Evolutionary conservation across 805 yeast species (phyloP).

Genomic region (Zygosaccharomyces bailii): DNA sequence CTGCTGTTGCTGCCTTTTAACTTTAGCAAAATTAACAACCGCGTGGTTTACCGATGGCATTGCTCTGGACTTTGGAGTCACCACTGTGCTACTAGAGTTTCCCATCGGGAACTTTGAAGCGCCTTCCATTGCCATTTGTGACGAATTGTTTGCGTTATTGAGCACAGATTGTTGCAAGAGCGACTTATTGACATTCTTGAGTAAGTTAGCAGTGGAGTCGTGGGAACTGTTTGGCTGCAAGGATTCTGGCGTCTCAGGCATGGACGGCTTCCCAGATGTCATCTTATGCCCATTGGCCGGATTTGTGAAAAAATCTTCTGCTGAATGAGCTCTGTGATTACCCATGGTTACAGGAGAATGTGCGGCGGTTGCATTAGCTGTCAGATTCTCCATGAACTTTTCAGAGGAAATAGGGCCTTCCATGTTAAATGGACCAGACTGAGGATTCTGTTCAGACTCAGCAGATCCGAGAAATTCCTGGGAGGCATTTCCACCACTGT

Average conservation of each 20-base stretch:
- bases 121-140: slow-evolving; percentile 25
- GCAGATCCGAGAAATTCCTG: slow-evolving; percentile 16
- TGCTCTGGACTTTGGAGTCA: slow-evolving; percentile 36
- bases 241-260: slow-evolving; percentile 16
- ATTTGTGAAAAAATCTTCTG: slow-evolving; percentile 52
- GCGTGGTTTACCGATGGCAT: slow-evolving; percentile 33
- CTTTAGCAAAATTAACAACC: slow-evolving; percentile 31
- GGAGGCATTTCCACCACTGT: slow-evolving; percentile 14
- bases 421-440: slow-evolving; percentile 3
- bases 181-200: slow-evolving; percentile 31
- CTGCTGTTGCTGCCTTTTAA: slow-evolving; percentile 28
- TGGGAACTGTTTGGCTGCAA: slow-evolving; percentile 8
- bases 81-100: slow-evolving; percentile 28
- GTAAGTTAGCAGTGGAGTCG: slow-evolving; percentile 28
- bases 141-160: slow-evolving; percentile 17
- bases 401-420: slow-evolving; percentile 30
- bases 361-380: slow-evolving; percentile 35
- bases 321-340: slow-evolving; percentile 38
- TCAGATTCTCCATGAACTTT: slow-evolving; percentile 35
- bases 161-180: slow-evolving; percentile 26
- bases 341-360: slow-evolving; percentile 24
- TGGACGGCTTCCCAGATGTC: slow-evolving; percentile 14
- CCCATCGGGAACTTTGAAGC: slow-evolving; percentile 11
- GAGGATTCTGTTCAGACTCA: slow-evolving; percentile 15
- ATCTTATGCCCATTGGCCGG: slow-evolving; percentile 13